Percentiles rank a stretch among this genome's conserved stretches.
Evolutionary conservation across 108 stramenopile genomes (phyloP).

Genomic region (Fragilaria crotonensis): DNA sequence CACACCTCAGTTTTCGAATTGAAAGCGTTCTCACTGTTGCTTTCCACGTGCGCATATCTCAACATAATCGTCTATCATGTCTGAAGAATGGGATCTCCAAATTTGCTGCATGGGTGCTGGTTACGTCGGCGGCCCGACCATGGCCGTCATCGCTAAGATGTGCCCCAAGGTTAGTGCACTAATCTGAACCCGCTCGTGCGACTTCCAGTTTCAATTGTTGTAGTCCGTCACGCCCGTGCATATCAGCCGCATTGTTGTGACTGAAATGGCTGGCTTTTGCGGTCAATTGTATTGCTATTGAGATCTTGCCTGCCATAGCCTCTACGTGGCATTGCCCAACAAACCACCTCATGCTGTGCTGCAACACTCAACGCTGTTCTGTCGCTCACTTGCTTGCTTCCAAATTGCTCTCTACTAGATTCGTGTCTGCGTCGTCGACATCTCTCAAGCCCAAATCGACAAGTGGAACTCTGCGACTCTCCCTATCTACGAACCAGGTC

Average conservation of each 20-base stretch:
- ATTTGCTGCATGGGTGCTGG: slow-evolving; percentile 99
- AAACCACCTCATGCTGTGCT: background rate
- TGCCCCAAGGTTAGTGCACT: slow-evolving; percentile 83
- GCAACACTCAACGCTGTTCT: background rate
- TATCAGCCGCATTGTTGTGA: no score
- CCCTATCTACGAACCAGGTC: slow-evolving; percentile 98
- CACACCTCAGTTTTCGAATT: no score
- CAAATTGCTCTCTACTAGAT: slow-evolving; percentile 48
- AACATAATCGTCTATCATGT: no score
- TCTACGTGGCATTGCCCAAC: background rate
- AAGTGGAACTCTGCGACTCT: slow-evolving; percentile 94
- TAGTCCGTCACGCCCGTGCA: no score
- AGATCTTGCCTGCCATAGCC: background rate
- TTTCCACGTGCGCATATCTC: no score
- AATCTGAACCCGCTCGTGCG: background rate
- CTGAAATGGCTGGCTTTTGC: no score
- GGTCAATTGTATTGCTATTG: no score
- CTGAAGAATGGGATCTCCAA: slow-evolving; percentile 76
- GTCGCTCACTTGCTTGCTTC: background rate
- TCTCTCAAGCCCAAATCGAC: slow-evolving; percentile 89
- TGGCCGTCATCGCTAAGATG: slow-evolving; percentile 97
- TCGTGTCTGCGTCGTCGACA: slow-evolving; percentile 95
- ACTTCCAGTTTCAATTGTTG: background rate
- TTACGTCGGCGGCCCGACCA: slow-evolving; percentile 99
- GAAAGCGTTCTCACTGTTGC: no score